Evolutionary conservation across 805 yeast genomes (phyloP).

Genomic region (Saccharomycopsis fodiens): DNA sequence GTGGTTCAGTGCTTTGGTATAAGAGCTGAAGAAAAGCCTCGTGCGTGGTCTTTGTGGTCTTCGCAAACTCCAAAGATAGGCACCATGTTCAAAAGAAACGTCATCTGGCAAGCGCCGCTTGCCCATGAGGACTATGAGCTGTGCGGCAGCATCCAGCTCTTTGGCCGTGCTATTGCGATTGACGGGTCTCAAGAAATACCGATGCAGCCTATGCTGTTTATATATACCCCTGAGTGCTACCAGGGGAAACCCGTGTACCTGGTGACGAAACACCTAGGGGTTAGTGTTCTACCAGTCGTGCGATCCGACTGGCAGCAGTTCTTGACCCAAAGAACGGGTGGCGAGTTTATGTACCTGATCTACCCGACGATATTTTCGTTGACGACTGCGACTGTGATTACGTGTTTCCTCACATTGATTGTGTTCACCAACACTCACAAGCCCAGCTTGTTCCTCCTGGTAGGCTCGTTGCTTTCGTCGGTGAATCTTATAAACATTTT

Average conservation of each 20-base stretch:
- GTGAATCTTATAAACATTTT: conserved; percentile 46
- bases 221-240: conserved; percentile 30
- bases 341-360: conserved; percentile 47
- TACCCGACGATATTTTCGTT: conserved; percentile 57
- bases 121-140: not conserved
- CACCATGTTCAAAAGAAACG: conserved; percentile 3
- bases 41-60: no score
- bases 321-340: conserved; percentile 27
- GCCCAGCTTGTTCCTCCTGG: conserved; percentile 44
- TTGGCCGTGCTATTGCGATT: conserved; percentile 4
- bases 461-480: conserved; percentile 46
- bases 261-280: conserved; percentile 26
- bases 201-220: not conserved
- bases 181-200: not conserved
- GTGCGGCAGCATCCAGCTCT: not conserved
- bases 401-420: conserved; percentile 54
- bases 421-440: conserved; percentile 58
- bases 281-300: conserved; percentile 35
- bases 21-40: no score
- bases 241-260: conserved; percentile 29
- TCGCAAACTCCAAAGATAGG: no score
- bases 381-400: conserved; percentile 57
- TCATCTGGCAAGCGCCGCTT: conserved; percentile 13
- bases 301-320: conserved; percentile 42
- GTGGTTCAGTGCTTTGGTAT: no score